Evolutionary conservation across 208 protist species (phyloP).

Genomic region (Crithidia brevicula): DNA sequence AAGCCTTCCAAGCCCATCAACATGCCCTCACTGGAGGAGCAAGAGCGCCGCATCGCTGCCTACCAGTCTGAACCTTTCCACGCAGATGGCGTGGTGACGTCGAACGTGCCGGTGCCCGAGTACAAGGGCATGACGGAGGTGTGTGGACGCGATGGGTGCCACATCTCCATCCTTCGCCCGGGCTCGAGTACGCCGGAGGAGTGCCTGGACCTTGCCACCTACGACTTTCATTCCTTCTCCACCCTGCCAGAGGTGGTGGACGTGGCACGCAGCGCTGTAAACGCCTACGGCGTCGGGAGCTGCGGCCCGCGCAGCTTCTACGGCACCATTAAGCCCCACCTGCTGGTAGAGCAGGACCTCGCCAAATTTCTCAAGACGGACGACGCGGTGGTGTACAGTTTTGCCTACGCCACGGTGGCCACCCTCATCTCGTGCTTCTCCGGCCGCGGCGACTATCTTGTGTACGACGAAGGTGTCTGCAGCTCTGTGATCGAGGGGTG

Average conservation of each 20-base stretch:
- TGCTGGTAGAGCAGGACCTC: conserved; percentile 92
- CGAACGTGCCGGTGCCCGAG: conserved; percentile 52
- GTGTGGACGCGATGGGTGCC: conserved; percentile 53
- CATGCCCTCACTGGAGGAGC: conserved; percentile 78
- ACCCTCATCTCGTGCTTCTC: conserved; percentile 96
- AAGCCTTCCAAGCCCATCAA: conserved; percentile 28
- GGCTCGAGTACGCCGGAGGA: conserved; percentile 34
- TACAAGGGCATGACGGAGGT: conserved; percentile 52
- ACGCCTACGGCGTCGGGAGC: conserved; percentile 96
- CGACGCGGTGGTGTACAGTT: conserved; percentile 95
- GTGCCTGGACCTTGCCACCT: conserved; percentile 91
- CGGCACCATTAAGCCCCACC: conserved; percentile 97
- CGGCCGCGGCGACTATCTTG: conserved; percentile 91
- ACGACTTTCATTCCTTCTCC: conserved; percentile 95
- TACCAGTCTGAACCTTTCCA: conserved; percentile 72
- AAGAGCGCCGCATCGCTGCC: conserved; percentile 72
- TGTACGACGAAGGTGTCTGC: conserved; percentile 89
- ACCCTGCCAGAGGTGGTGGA: conserved; percentile 81
- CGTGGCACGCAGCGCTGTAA: conserved; percentile 81
- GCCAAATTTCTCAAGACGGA: conserved; percentile 91
- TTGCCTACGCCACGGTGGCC: conserved; percentile 94
- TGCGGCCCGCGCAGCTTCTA: conserved; percentile 98
- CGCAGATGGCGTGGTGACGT: conserved; percentile 36
- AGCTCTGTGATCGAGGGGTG: conserved; percentile 90
- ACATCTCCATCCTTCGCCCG: conserved; percentile 56